phyloP scores from a whole-genome alignment of 345 rosid species.

The Excoecaria agallocha region DNA sequence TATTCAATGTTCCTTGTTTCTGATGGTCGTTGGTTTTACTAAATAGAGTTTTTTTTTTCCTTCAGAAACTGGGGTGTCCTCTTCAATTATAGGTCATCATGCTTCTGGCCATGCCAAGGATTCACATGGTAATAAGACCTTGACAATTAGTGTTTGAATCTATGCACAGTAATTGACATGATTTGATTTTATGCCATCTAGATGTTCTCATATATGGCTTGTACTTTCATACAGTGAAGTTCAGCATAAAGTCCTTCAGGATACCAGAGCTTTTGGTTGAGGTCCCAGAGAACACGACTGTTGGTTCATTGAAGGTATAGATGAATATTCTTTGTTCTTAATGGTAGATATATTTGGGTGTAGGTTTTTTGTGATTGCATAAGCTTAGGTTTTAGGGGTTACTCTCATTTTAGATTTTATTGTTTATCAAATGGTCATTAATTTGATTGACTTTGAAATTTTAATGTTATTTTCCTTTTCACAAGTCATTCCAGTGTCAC shows the following conservation, averaged over 20 bases:
- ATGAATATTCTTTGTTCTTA: neutral
- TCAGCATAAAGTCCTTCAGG: conserved; percentile 82
- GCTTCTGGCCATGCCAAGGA: conserved; percentile 47
- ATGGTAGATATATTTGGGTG: neutral
- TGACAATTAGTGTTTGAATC: conserved; percentile 18
- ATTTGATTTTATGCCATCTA: conserved; percentile 12
- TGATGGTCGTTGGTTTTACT: conserved; percentile 15
- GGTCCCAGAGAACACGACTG: conserved; percentile 80
- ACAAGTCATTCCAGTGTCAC: neutral
- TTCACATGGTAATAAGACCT: conserved; percentile 56
- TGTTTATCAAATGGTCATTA: neutral
- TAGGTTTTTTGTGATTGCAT: neutral
- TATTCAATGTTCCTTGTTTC: conserved; percentile 11
- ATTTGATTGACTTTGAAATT: neutral
- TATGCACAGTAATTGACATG: conserved; percentile 12
- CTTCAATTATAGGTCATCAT: conserved; percentile 44
- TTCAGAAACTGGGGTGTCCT: conserved; percentile 46
- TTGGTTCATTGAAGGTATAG: conserved; percentile 83
- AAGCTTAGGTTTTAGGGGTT: neutral
- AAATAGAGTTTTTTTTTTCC: conserved; percentile 20
- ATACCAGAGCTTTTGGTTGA: conserved; percentile 86
- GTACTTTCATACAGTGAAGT: conserved; percentile 65
- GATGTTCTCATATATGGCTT: conserved; percentile 27
- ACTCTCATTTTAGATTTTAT: neutral
- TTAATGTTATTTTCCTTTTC: neutral